Base-by-base conservation (phyloP, 345 rosid genomes). In the Trapa incisa region DNA sequence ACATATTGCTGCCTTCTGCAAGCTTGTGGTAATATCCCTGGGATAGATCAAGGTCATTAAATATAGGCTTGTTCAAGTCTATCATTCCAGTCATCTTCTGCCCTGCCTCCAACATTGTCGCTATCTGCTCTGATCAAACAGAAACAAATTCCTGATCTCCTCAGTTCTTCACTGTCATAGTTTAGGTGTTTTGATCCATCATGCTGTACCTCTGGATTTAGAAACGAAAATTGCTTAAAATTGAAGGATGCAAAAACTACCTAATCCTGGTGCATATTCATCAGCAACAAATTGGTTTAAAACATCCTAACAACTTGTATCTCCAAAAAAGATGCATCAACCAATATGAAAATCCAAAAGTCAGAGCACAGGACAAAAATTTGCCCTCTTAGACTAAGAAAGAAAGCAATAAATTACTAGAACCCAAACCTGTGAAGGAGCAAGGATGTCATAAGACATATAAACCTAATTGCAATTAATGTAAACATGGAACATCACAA, bases 1-100 rank as follows among this genome's bases (percentile, higher is more conserved):
- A 81, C 85, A 78, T 81, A 69, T 79, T 81, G 33, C 80, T 69
- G 66, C 75, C 82, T 68, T 81, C 85, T 42, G 74, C 75, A 14
- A 80, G 80, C 64, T 80, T 80, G 15, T 72, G 80, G 61, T 81
- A 81, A 52, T 72, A 78, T 13, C 80, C 82, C 67, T 78, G 80
- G 2, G 85, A 65, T 38, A 81, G 60, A 69, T 81, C 82, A 74
- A 71, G 66, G 32, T 65, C 75, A 45, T 68, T 76, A 72, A 60
- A 69, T 62, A 68, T 75, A 63, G 68, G 75, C 68, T 69, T 68
- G 64, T 76, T 81, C 41, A 72, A 52, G 50, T 72, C 85, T 7
- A 76, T 68, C 35, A 81, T 72, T 58, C 81, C 81, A 42, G 78
- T 61, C 33, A 79, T 78, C 50, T 76, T 81, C 12, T 81, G 69